Base-by-base conservation (phyloP, 140 eudicot species). In the Stevia rebaudiana region DNA sequence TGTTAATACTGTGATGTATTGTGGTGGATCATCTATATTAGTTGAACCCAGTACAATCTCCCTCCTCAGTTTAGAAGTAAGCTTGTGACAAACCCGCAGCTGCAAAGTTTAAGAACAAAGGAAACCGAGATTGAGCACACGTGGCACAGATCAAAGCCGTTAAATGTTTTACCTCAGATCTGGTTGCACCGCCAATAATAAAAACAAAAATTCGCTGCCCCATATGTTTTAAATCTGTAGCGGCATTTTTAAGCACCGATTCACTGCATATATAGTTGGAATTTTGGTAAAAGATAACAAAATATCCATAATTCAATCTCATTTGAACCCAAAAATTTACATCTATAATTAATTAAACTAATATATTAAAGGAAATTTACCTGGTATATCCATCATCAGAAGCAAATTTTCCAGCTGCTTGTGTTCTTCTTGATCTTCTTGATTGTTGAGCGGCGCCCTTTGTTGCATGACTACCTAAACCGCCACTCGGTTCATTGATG, bases 1-100 rank as follows among this genome's bases (percentile, higher is more conserved):
- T 19, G 25, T 19, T 49, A 25, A 60, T 85, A 94, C 99, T 85
- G 88, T 79, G 24, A 94, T 68, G 63, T 94, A 94, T 56, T 79
- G 82, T 18, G 90, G 89, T 30, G 99, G 97, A 80, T 94, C 97
- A 74, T 94, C 97, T 22, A 94, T 58, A 42, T 88, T 85, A 37
- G 99, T 81, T 78, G 99, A 74, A 40, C 99, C 97, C 40, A 94
- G 87, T 63, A 94, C 75, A 12, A 94, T 74, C 82, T 94, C 99
- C 84, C 99, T 83, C 78, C 79, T 88, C 9, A 94, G 70, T 72
- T 94, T 94, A 41, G 95, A 36, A 11, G 99, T 94, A 37, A 88
- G 99, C 80, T 88, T 94, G 82, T 94, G 96, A 74, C 97, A 88
- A 60, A 83, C 82, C 53, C 91, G 78, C 50, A 90, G 60, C 98